Conservation (phyloP, 768 basidiomycete genomes). For the Paxillus rubicundulus region DNA sequence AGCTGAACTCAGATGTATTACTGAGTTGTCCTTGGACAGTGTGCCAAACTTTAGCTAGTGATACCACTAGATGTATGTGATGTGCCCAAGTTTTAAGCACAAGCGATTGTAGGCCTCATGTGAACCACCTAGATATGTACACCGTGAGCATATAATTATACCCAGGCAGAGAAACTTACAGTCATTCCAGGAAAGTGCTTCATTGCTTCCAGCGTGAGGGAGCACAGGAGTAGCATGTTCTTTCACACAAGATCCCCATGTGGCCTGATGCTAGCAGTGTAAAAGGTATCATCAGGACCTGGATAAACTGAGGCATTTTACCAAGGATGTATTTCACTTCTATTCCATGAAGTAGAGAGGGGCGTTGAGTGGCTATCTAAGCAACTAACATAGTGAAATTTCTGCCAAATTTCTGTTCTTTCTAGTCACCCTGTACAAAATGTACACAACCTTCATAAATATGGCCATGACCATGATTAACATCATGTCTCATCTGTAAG, state of each 20-base stretch:
- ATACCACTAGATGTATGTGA: too few species aligned
- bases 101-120: neutral
- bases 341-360: too few species aligned
- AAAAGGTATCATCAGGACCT: too few species aligned
- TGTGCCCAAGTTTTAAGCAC: neutral
- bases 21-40: constrained; percentile 2
- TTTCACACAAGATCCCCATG: constrained; percentile 1
- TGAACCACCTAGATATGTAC: neutral
- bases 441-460: constrained; percentile 21
- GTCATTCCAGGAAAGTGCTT: too few species aligned
- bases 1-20: neutral
- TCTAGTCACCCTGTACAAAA: constrained; percentile 31
- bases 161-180: too few species aligned
- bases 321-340: too few species aligned
- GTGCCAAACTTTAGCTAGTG: neutral
- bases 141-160: neutral
- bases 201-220: neutral
- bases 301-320: too few species aligned
- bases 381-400: constrained; percentile 28
- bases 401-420: constrained; percentile 40
- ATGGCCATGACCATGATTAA: constrained; percentile 33
- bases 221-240: constrained; percentile 5
- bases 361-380: too few species aligned
- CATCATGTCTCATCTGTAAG: constrained; percentile 34
- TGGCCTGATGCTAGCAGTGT: neutral